Evolutionary conservation across 1,284 basidiomycete genomes (phyloP).

Genomic region (Sutorius eximius): DNA sequence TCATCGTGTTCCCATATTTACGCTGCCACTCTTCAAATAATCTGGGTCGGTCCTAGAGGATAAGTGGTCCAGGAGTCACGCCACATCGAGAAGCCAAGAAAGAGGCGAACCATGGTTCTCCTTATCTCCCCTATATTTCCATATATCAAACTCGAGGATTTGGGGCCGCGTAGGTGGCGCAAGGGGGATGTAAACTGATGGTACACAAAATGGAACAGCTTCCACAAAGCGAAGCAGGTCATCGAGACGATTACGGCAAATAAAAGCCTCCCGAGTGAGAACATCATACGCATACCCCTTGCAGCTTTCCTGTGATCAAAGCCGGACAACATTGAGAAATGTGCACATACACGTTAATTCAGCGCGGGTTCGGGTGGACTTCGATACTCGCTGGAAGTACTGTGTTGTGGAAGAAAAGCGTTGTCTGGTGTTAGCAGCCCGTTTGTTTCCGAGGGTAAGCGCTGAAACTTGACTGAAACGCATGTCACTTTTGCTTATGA

Average conservation of each 20-base stretch:
- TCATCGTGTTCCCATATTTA: slow-evolving; percentile 54
- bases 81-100: no score
- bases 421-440: no score
- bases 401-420: no score
- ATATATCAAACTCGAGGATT: slow-evolving; percentile 48
- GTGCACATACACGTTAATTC: no score
- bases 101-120: no score
- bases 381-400: no score
- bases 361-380: no score
- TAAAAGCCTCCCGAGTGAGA: slow-evolving; percentile 3
- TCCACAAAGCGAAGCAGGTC: slow-evolving; percentile 33
- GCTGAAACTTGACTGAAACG: no score
- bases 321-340: no score
- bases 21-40: slow-evolving; percentile 53
- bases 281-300: slow-evolving; percentile 5
- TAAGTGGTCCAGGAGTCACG: neutral
- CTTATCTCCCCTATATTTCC: slow-evolving; percentile 51
- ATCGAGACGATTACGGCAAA: slow-evolving; percentile 14
- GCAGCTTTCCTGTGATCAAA: no score
- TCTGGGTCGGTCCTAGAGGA: slow-evolving; percentile 33
- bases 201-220: slow-evolving; percentile 20
- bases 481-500: no score
- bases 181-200: slow-evolving; percentile 42
- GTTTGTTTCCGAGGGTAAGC: no score
- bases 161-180: slow-evolving; percentile 50